These are phyloP conservation scores for Capsella rubella DNA, from an alignment of 441 rosid species.

Conservation along the genomic window DNA sequence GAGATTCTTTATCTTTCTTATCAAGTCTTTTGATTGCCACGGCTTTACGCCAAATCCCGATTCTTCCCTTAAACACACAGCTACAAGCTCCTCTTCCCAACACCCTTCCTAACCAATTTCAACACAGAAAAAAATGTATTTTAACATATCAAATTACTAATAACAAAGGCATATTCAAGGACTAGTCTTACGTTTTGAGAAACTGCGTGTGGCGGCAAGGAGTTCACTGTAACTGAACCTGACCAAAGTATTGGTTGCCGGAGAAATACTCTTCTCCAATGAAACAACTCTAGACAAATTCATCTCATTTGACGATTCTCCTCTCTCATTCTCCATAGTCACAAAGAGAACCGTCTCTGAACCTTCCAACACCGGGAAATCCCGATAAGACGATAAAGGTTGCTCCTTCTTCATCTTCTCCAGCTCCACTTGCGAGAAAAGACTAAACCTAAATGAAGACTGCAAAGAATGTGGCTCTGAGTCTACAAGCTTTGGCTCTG, in stretches of 20 bases:
- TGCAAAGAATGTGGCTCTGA: conserved; percentile 85
- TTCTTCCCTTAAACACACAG: conserved; percentile 92
- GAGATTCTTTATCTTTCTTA: conserved; percentile 87
- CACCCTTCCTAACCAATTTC: conserved; percentile 66
- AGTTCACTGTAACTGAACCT: conserved; percentile 79
- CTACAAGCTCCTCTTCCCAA: conserved; percentile 98
- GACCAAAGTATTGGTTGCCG: conserved; percentile 66
- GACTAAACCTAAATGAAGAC: conserved; percentile 92
- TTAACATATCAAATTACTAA: background rate
- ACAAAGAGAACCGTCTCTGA: conserved; percentile 88
- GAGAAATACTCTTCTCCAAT: conserved; percentile 84
- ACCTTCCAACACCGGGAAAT: conserved; percentile 47
- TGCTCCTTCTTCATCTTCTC: conserved; percentile 64
- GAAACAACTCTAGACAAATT: conserved; percentile 80
- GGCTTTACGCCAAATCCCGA: conserved; percentile 70
- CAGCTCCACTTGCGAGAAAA: conserved; percentile 84
- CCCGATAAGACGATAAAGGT: conserved; percentile 35
- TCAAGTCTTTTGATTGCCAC: conserved; percentile 90
- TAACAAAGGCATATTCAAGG: background rate
- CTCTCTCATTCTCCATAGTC: conserved; percentile 70
- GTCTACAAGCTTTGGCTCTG: conserved; percentile 66
- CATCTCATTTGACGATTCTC: conserved; percentile 60
- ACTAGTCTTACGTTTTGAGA: conserved; percentile 71
- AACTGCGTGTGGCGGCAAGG: conserved; percentile 76
- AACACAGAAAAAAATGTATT: background rate